Base-by-base conservation (phyloP, 345 rosid genomes). In the Bretschneidera sinensis region DNA sequence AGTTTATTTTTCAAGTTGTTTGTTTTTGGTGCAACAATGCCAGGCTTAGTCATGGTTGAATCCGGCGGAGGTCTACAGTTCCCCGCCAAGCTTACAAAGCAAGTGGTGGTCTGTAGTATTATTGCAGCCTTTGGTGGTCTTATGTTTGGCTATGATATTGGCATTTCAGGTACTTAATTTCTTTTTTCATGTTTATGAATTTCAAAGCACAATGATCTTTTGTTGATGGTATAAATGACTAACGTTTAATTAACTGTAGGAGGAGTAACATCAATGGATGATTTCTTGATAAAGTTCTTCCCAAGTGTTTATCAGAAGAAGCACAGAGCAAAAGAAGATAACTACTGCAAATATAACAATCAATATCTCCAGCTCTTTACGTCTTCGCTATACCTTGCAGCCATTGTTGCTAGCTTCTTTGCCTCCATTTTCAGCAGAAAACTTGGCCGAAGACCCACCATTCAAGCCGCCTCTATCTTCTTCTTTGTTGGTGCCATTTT, bases 251-350 rank as follows among this genome's bases (percentile, higher is more conserved):
- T n/a, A n/a, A n/a, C n/a, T 25, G 50, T 59, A 89, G 96, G 91
- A 16, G 91, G 97, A 51, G 95, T 90, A 23, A 85, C 92, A 21
- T 70, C 84, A 57, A 90, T 87, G 97, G 92, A 87, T 64, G 76
- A 77, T 51, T 90, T 90, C 72, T 61, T 87, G 68, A 21, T 65
- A 16, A 66, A 80, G 54, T 87, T 90, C 70, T 90, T 89, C 51
- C 91, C 79, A 0, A 17, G n/a, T 10, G 92, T 90, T 51, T 83
- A 87, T 58, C 59, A 4, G 52, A 85, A 59, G 70, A 90, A 87
- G 77, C 89, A 87, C 55, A 67, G 34, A 21, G 85, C 64, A 9
- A 83, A 67, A 45, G 86, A 88, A 59, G 63, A 82, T 74, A 90
- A 80, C 76, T 87, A 90, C 56, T 87, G 95, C 88, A 87, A 87